Base-by-base conservation (phyloP, 192 early-diverging fungal genomes). In the Rhizoclosmatium globosum region DNA sequence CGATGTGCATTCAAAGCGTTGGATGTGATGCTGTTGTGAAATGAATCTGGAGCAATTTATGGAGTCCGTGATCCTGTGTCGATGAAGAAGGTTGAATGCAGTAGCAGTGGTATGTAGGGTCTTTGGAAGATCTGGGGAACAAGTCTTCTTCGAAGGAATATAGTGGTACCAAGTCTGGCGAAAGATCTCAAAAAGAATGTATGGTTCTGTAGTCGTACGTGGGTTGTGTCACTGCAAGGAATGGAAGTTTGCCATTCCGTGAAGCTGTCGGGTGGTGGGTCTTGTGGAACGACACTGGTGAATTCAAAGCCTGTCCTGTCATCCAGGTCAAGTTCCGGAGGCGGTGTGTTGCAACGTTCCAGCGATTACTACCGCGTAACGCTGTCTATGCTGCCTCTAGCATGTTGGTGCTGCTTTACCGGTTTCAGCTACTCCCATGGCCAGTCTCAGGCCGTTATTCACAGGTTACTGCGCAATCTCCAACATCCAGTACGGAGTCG, bases 1-100 rank as follows among this genome's bases (percentile, higher is more conserved):
- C 80, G 9, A 56, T 44, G 80, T 81, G 7, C 80, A 81, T 57
- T 4, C 42, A 48, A 17, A 4, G 56, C 80, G 0, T 64, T 81
- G 47, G 53, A 81, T 57, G 66, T 47, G 74, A 76, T 11, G 74
- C 74, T 21, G 19, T 21, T 7, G 13, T 56, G n/a, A 76, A 76
- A 47, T 43, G 21, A 76, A 44, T 39, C 45, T 19, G 74, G n/a
- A 6, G 39, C 23, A n/a, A 59, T 6, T 21, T 46, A 21, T 76
- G 74, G 74, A 64, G 17, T 50, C 74, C 74, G 64, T n/a, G 19
- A 62, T 56, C 47, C 47, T 3, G 44, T 76, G 9, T 48, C 11
- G 4, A 64, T 61, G 3, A 21, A 38, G 9, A 47, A 66, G 17
- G 64, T 76, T 15, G 74, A 76, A 43, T 31, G 31, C 31, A 31